phyloP scores from a whole-genome alignment of 257 asterid genomes.

The Nicotiana knightiana region DNA sequence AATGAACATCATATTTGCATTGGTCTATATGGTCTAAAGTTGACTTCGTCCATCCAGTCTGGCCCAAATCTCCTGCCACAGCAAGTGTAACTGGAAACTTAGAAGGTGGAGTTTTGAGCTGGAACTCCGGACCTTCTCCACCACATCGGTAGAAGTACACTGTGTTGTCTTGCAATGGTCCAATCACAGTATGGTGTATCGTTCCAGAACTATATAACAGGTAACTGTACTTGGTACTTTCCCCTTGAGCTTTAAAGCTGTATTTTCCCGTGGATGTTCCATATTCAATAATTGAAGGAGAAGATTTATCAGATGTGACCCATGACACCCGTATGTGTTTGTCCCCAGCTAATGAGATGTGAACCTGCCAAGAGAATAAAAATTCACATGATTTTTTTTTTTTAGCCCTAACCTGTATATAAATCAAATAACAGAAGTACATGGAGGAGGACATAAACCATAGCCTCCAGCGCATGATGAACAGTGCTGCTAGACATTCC shows the following conservation, averaged over 20 bases:
- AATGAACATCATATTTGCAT: conserved; percentile 63
- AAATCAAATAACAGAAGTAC: too few relatives aligned
- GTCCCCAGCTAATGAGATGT: conserved; percentile 85
- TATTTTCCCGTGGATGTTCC: conserved; percentile 66
- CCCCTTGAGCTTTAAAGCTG: conserved; percentile 46
- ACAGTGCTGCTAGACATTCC: too few relatives aligned
- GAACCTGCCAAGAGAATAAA: conserved; percentile 48
- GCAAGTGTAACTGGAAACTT: conserved; percentile 78
- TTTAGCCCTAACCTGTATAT: too few relatives aligned
- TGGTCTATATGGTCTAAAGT: conserved; percentile 64
- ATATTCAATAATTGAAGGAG: conserved; percentile 66
- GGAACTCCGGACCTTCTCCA: conserved; percentile 68
- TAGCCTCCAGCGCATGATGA: too few relatives aligned
- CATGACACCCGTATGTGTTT: conserved; percentile 68
- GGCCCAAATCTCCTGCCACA: conserved; percentile 95
- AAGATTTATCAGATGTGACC: conserved; percentile 47
- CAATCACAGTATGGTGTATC: conserved; percentile 82
- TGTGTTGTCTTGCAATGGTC: conserved; percentile 62
- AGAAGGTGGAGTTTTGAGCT: conserved; percentile 85
- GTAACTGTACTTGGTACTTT: conserved; percentile 55
- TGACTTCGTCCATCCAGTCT: conserved; percentile 90
- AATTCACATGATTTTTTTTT: neutral
- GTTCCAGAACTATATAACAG: conserved; percentile 60
- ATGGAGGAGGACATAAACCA: too few relatives aligned
- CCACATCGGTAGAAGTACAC: conserved; percentile 77